Evolutionary conservation across 2,329 filamentous ascomycete species (phyloP).

Genomic region (Aureobasidium musti): DNA sequence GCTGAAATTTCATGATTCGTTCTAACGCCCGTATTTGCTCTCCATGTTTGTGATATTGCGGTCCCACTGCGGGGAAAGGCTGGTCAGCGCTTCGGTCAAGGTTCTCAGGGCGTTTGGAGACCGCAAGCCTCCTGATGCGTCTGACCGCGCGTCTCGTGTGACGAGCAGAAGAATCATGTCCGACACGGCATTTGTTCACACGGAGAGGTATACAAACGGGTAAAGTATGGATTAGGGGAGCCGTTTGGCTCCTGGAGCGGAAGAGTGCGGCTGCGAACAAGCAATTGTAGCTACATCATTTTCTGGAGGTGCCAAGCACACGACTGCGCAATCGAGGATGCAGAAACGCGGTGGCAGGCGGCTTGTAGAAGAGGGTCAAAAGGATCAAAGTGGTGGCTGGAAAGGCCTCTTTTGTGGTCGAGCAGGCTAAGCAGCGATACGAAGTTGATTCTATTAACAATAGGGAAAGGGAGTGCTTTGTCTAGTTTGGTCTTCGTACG

Average conservation of each 20-base stretch:
- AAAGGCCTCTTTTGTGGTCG: not conserved
- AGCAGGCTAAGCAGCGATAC: not conserved
- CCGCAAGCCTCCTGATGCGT: not conserved
- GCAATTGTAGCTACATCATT: conserved; percentile 20
- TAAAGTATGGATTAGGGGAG: conserved; percentile 5
- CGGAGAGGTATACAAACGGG: not conserved
- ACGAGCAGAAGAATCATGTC: not conserved
- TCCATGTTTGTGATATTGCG: not conserved
- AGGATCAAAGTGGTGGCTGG: conserved; percentile 18
- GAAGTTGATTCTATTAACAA: not conserved
- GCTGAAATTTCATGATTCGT: not conserved
- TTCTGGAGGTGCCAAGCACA: conserved; percentile 8
- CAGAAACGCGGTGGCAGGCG: conserved; percentile 16
- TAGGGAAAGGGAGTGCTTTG: not conserved
- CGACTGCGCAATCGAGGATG: conserved; percentile 10
- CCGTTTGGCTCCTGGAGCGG: not conserved
- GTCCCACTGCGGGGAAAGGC: conserved; percentile 6
- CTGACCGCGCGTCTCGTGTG: conserved; percentile 21
- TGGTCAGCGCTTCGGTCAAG: conserved; percentile 1
- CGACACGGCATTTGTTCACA: not conserved
- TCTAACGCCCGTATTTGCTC: not conserved
- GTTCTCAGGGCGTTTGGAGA: conserved; percentile 1
- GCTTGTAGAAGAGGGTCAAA: not conserved
- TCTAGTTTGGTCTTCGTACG: not conserved
- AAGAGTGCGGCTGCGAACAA: conserved; percentile 14